These are phyloP conservation scores for Iberis pinnata DNA, from an alignment of 345 rosid species.

Conservation along the genomic window DNA sequence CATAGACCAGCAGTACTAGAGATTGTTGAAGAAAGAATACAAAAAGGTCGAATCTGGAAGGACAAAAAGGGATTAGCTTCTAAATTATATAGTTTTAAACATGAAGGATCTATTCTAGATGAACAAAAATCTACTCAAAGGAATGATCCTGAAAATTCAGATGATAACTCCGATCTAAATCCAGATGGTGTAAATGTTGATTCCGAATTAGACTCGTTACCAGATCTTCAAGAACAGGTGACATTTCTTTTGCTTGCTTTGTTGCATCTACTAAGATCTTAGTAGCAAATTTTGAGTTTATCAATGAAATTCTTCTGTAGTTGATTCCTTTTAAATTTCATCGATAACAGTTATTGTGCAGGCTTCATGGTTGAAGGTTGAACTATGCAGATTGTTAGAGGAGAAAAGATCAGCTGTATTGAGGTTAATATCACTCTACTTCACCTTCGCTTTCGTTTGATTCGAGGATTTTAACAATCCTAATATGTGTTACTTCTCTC, in stretches of 20 bases:
- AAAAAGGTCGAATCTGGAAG: slow-evolving; percentile 52
- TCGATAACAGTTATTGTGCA: slow-evolving; percentile 47
- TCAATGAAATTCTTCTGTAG: slow-evolving; percentile 3
- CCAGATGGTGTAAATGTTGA: slow-evolving; percentile 37
- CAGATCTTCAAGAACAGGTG: slow-evolving; percentile 93
- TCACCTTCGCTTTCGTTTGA: slow-evolving; percentile 9
- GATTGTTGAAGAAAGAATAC: slow-evolving; percentile 61
- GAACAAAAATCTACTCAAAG: slow-evolving; percentile 36
- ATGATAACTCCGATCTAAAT: slow-evolving; percentile 35
- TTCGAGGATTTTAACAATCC: not conserved
- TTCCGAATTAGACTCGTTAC: slow-evolving; percentile 47
- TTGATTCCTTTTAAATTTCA: slow-evolving; percentile 39
- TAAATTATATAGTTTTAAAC: slow-evolving; percentile 80
- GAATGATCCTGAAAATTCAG: slow-evolving; percentile 12
- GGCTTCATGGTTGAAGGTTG: slow-evolving; percentile 90
- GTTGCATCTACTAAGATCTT: slow-evolving; percentile 1
- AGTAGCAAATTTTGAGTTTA: slow-evolving; percentile 10
- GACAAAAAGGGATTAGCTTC: slow-evolving; percentile 80
- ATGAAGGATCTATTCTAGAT: slow-evolving; percentile 37
- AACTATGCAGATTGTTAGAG: slow-evolving; percentile 71
- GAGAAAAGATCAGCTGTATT: slow-evolving; percentile 78
- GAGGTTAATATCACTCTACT: slow-evolving; percentile 45
- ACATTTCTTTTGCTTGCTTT: slow-evolving; percentile 1
- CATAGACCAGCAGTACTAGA: slow-evolving; percentile 63
- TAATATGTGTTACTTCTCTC: no score